phyloP scores from a whole-genome alignment of 805 yeast genomes.

The Candida ortonii region DNA sequence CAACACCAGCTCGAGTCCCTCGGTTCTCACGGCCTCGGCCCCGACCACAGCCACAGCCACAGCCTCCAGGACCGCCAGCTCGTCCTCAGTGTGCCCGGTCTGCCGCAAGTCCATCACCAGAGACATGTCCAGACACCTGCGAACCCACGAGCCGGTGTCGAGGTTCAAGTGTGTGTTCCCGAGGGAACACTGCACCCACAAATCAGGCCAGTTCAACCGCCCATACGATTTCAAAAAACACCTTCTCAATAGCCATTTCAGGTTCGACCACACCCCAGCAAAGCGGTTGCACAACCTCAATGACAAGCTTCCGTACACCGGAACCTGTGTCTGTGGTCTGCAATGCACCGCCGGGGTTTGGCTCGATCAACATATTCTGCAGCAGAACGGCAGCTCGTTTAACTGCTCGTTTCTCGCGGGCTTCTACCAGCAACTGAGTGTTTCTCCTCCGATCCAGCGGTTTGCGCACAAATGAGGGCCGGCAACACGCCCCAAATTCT shows the following conservation, averaged over 20 bases:
- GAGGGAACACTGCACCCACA: conserved; percentile 51
- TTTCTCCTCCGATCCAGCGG: conserved; percentile 19
- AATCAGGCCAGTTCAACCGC: conserved; percentile 60
- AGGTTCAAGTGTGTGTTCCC: conserved; percentile 61
- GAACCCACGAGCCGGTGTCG: conserved; percentile 57
- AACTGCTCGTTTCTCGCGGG: conserved; percentile 17
- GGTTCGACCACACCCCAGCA: conserved; percentile 46
- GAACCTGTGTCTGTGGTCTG: conserved; percentile 54
- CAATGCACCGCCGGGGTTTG: conserved; percentile 50
- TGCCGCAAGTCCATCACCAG: conserved; percentile 56
- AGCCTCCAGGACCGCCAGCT: neutral
- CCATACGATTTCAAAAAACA: conserved; percentile 70
- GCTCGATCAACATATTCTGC: conserved; percentile 52
- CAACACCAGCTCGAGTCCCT: too few species aligned
- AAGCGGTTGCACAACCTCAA: conserved; percentile 47
- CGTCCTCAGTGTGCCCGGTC: conserved; percentile 37
- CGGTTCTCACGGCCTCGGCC: neutral
- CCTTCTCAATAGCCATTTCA: conserved; percentile 56
- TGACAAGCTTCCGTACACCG: conserved; percentile 50
- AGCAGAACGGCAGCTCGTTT: conserved; percentile 23
- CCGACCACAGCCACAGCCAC: conserved; percentile 1
- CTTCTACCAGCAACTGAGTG: conserved; percentile 13
- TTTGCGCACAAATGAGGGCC: conserved; percentile 17
- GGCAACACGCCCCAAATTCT: too few species aligned
- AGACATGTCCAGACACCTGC: conserved; percentile 59